Base-by-base conservation (phyloP, 2,329 filamentous ascomycete genomes). In the Xylariales sp. region DNA sequence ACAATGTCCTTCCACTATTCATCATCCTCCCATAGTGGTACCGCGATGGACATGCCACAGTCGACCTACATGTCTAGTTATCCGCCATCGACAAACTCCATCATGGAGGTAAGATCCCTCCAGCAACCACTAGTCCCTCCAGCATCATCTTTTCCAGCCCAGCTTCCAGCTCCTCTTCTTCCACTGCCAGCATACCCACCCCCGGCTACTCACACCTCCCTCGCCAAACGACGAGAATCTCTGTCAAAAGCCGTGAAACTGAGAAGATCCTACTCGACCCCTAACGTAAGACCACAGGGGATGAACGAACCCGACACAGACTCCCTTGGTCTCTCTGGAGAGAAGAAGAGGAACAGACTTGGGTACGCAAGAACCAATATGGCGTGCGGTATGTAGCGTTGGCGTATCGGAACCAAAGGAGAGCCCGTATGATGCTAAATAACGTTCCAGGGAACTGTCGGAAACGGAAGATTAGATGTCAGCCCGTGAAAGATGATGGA, bases 331-430 rank as follows among this genome's bases (percentile, higher is more conserved):
- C 74, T 80, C 36, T 73, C 81, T n/a, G 81, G 79, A 43, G 86
- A 88, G 67, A 88, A 86, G 79, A 85, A 83, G 68, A 89, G 94
- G 77, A 97, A 97, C 80, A 97, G 97, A 81, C 86, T 98, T 69
- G 95, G 95, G 46, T 98, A 98, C 78, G 95, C 97, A 82, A 89
- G 95, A 76, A 97, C 94, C 43, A 97, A 94, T 52, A 93, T 97
- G 74, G 96, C 95, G 74, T 98, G 95, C 83, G 92, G 95, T 98
- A 87, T 88, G 94, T 89, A 65, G 14, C 16, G 46, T 49, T 46
- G 41, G 49, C 12, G 32, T 55, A 46, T 18, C 9, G 3, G n/a
- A 23, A 32, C 48, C 28, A 18, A 57, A 49, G 68, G 63, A 43
- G 66, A 39, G 48, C 56, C 23, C 14, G 36, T 46, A 58, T 48